Evolutionary conservation across 257 asterid species (phyloP).

Genomic region (Solanum tarijense): DNA sequence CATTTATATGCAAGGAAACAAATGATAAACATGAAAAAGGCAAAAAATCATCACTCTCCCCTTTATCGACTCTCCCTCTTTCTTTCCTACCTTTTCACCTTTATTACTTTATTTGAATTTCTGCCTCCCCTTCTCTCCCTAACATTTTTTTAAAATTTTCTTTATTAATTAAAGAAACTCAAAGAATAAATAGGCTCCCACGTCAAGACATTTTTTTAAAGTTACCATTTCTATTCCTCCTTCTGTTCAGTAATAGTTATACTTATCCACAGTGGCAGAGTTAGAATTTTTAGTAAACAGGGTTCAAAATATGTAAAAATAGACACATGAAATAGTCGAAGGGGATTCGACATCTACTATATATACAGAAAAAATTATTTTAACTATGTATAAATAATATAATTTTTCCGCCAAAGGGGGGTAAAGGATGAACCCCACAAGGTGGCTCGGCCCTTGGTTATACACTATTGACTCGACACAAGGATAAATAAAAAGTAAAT

Average conservation of each 20-base stretch:
- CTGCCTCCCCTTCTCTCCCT: constrained; percentile 23
- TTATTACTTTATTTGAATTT: constrained; percentile 38
- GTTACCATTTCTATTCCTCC: neutral
- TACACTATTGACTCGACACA: neutral
- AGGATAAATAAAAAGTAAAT: too few relatives aligned
- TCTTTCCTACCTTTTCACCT: constrained; percentile 11
- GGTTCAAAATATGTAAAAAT: too few relatives aligned
- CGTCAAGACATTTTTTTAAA: neutral
- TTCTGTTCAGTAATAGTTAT: neutral
- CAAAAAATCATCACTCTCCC: constrained; percentile 17
- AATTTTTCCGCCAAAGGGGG: too few relatives aligned
- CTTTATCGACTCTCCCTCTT: constrained; percentile 24
- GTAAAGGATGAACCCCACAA: too few relatives aligned
- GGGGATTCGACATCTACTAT: too few relatives aligned
- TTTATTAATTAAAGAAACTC: neutral
- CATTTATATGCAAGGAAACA: constrained; percentile 35
- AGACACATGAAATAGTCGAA: too few relatives aligned
- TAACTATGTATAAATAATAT: too few relatives aligned
- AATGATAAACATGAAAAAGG: constrained; percentile 53
- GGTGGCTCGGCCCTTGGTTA: too few relatives aligned
- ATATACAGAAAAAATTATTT: too few relatives aligned
- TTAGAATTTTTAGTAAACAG: too few relatives aligned
- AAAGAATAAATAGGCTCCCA: neutral
- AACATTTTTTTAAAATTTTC: neutral
- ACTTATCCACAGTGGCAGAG: too few relatives aligned